Percentiles rank a stretch among this genome's conserved stretches.
Conservation (phyloP, 1,284 basidiomycete species). For the Pseudozyma hubeiensis region DNA sequence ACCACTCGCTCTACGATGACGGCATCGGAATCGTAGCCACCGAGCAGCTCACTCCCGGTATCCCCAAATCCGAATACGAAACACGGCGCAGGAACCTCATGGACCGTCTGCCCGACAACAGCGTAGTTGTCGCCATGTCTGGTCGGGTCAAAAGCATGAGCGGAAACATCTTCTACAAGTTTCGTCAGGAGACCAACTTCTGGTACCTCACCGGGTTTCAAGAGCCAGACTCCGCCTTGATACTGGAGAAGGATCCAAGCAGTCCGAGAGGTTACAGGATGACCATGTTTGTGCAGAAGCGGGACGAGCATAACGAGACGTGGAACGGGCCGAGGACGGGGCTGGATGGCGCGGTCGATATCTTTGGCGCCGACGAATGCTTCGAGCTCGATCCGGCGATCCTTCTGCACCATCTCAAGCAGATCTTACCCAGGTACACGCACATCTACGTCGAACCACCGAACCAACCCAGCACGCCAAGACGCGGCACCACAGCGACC, state of each 20-base stretch:
- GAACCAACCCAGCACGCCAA: constrained; percentile 50
- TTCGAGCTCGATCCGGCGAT: constrained; percentile 55
- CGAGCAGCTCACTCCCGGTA: constrained; percentile 84
- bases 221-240: constrained; percentile 88
- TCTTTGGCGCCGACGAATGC: constrained; percentile 67
- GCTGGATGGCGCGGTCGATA: constrained; percentile 56
- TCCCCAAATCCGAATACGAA: constrained; percentile 85
- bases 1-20: constrained; percentile 19
- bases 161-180: constrained; percentile 74
- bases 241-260: constrained; percentile 69
- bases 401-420: constrained; percentile 56
- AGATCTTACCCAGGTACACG: constrained; percentile 44
- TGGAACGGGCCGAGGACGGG: constrained; percentile 87
- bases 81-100: constrained; percentile 79
- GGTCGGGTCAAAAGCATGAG: constrained; percentile 85
- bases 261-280: constrained; percentile 83
- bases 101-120: constrained; percentile 80
- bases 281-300: constrained; percentile 83
- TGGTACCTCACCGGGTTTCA: constrained; percentile 78
- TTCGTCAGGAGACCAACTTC: constrained; percentile 76
- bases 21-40: constrained; percentile 48
- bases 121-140: constrained; percentile 82
- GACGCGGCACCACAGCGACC: constrained; percentile 25
- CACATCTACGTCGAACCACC: constrained; percentile 66
- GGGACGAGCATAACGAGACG: constrained; percentile 81